Base-by-base conservation (phyloP, 2,329 filamentous ascomycete genomes). In the Colletotrichum sp. region DNA sequence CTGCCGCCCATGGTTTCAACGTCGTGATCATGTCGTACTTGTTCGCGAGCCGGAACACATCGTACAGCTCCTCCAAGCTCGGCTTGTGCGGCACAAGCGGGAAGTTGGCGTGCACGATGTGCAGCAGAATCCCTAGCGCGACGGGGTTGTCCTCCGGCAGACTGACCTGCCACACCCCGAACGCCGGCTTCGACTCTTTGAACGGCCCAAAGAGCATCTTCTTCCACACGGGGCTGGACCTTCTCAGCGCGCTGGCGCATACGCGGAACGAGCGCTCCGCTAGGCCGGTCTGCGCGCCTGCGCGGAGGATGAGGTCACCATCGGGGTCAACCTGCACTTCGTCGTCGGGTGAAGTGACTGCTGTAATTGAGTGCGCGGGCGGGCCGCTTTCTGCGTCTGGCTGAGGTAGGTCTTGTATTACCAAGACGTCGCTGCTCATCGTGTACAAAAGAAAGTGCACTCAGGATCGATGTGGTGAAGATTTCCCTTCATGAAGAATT, bases 131-230 rank as follows among this genome's bases (percentile, higher is more conserved):
- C 1, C 26, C 52, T n/a, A 72, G 6, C 2, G 55, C 62, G 1
- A 34, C 55, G 7, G 68, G 30, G 5, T 72, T 21, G 57, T 72
- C 72, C n/a, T 72, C 62, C 24, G 69, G 69, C 8, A 75, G 28
- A 10, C 36, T 44, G n/a, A 75, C 72, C 16, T 44, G 8, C 69
- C 69, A 72, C 8, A 24, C 8, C 8, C 72, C 75, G 13, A 32
- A 71, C 2, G 55, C 66, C 24, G 75, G 75, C 8, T 68, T 77
- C n/a, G 75, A 67, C 26, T 77, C 75, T 8, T 36, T 68, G 62
- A 76, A 77, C 9, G 62, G 62, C 7, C 72, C 75, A 15, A 71
- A 76, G 32, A 77, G 72, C 75, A 77, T 77, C 44, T 34, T 71
- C 63, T 75, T 71, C 67, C 72, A 77, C 5, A 77, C 57, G 6